Conservation (phyloP, 768 basidiomycete genomes). For the Serendipita sp. region DNA sequence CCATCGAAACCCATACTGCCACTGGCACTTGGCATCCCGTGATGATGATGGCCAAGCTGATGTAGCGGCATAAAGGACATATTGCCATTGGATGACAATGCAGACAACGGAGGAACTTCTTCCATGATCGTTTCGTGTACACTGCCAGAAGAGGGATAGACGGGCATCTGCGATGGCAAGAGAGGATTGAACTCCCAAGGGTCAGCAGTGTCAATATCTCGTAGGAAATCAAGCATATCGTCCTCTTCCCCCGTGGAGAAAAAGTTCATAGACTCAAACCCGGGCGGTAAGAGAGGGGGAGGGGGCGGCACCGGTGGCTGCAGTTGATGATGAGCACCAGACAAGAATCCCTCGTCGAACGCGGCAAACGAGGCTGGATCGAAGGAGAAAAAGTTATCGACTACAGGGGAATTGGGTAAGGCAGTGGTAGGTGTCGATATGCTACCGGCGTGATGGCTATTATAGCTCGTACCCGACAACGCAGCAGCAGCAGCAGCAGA, state of each 20-base stretch:
- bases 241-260: not conserved
- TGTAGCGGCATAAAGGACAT: slow-evolving; percentile 1
- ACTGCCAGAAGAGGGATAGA: slow-evolving; percentile 3
- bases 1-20: not conserved
- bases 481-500: too few relatives aligned
- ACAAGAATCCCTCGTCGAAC: not conserved
- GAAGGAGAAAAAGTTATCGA: not conserved
- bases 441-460: too few relatives aligned
- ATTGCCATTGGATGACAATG: not conserved
- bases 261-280: slow-evolving; percentile 2
- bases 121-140: not conserved
- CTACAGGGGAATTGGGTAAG: not conserved
- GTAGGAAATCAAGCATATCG: slow-evolving; percentile 6
- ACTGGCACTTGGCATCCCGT: slow-evolving; percentile 10
- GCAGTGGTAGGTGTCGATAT: too few relatives aligned
- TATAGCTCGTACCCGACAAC: too few relatives aligned
- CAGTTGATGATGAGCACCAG: not conserved
- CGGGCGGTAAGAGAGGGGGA: not conserved
- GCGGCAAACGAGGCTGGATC: not conserved
- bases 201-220: slow-evolving; percentile 8
- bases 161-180: slow-evolving; percentile 14
- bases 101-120: not conserved
- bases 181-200: slow-evolving; percentile 41
- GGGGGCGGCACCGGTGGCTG: not conserved
- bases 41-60: slow-evolving; percentile 1